Evolutionary conservation across 1,284 basidiomycete genomes (phyloP).

Genomic region (Pisolithus thermaeus): DNA sequence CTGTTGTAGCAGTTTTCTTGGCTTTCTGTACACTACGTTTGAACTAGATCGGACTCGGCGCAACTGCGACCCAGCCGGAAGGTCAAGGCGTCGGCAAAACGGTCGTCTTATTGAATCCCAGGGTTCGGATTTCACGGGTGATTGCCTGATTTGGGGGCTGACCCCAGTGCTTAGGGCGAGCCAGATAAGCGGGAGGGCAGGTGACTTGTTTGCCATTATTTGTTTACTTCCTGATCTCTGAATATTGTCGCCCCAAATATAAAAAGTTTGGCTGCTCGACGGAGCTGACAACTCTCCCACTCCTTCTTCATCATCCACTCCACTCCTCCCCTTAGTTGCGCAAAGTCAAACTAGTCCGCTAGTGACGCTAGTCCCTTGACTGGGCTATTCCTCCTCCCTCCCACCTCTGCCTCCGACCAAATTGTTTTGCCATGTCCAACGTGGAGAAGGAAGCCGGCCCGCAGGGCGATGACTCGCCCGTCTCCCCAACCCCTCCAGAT

Average conservation of each 20-base stretch:
- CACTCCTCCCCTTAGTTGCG: conserved; percentile 10
- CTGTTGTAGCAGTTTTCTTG: no score
- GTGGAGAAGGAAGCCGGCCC: conserved; percentile 61
- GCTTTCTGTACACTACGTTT: no score
- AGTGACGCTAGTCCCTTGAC: conserved; percentile 16
- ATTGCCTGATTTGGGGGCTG: conserved; percentile 6
- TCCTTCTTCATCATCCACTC: conserved; percentile 19
- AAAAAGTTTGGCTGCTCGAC: conserved; percentile 27
- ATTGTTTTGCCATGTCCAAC: conserved; percentile 30
- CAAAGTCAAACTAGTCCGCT: conserved; percentile 10
- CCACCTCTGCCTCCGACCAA: background rate
- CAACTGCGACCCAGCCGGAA: background rate
- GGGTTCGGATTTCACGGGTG: background rate
- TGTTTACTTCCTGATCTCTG: conserved; percentile 16
- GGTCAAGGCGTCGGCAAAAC: background rate
- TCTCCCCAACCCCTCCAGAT: conserved; percentile 14
- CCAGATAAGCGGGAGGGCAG: conserved; percentile 13
- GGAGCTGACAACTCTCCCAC: conserved; percentile 24
- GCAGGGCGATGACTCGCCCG: conserved; percentile 35
- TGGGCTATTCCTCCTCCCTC: background rate
- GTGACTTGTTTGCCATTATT: conserved; percentile 23
- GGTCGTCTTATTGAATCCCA: background rate
- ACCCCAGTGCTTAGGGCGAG: conserved; percentile 9
- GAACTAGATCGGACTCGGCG: no score
- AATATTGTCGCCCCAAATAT: conserved; percentile 27